Percentiles rank a stretch among this genome's conserved stretches.
Conservation (phyloP, 768 basidiomycete genomes). For the Mycena pura region DNA sequence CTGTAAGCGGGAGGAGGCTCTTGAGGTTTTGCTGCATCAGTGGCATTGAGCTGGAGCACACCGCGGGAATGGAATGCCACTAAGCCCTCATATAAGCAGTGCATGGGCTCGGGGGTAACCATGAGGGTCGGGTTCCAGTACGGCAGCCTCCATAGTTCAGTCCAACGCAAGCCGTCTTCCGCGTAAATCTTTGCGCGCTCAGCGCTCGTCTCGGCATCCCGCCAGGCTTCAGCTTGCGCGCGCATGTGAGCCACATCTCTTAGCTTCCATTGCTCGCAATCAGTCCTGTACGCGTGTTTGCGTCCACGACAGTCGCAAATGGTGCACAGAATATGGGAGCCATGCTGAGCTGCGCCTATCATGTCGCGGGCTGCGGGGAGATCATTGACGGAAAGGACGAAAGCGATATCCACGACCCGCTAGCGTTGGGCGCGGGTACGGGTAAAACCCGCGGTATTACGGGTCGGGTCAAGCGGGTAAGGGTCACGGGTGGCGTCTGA, state of each 20-base stretch:
- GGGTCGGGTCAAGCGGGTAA: too few species aligned
- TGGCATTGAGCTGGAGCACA: conserved; percentile 16
- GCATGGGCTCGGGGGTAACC: conserved; percentile 39
- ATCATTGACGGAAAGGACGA: conserved; percentile 32
- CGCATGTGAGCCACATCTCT: conserved; percentile 8
- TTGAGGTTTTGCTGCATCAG: neutral
- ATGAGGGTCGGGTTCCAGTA: conserved; percentile 35
- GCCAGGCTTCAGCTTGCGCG: conserved; percentile 19
- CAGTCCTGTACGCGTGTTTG: neutral
- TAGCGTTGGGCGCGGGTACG: too few species aligned
- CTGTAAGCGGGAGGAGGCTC: neutral
- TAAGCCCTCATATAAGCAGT: conserved; percentile 30
- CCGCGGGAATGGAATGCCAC: conserved; percentile 11
- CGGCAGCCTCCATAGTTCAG: conserved; percentile 29
- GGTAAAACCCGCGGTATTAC: too few species aligned
- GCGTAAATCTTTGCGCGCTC: conserved; percentile 24
- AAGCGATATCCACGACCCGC: neutral
- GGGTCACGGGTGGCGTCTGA: too few species aligned
- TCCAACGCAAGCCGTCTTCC: conserved; percentile 29
- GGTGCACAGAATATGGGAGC: conserved; percentile 32
- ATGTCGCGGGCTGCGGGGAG: conserved; percentile 32
- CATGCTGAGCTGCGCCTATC: conserved; percentile 21
- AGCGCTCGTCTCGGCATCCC: conserved; percentile 4
- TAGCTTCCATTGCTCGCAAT: conserved; percentile 13
- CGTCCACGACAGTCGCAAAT: conserved; percentile 27